Evolutionary conservation across 176 grass and related monocot species (phyloP).

Genomic region (Musa itinerans): DNA sequence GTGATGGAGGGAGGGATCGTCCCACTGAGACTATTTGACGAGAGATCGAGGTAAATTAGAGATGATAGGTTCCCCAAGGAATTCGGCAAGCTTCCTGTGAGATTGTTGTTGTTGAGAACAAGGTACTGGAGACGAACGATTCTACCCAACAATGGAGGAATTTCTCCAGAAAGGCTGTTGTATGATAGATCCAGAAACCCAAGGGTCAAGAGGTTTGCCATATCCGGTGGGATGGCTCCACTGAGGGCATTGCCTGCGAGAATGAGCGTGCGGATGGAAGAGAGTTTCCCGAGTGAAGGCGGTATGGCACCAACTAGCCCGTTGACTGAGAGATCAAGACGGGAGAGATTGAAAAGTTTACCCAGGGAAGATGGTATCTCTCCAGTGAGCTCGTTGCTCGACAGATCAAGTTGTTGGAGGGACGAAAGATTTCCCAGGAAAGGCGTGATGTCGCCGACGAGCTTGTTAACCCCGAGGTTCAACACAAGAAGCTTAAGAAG

Average conservation of each 20-base stretch:
- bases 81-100: background rate
- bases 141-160: background rate
- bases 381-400: background rate
- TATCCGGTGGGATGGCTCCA: background rate
- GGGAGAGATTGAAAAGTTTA: background rate
- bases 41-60: background rate
- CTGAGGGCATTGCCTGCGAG: background rate
- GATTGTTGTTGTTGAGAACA: background rate
- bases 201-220: background rate
- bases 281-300: background rate
- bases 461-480: background rate
- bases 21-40: background rate
- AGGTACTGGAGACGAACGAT: background rate
- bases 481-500: background rate
- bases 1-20: constrained; percentile 1
- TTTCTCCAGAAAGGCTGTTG: background rate
- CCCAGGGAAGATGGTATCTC: background rate
- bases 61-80: background rate
- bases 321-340: background rate
- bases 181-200: background rate
- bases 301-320: constrained; percentile 11
- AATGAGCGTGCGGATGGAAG: background rate
- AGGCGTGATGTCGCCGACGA: background rate
- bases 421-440: background rate
- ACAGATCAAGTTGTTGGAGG: background rate